Conservation (phyloP, 192 early-diverging fungal genomes). For the Backusella morwellensis region DNA sequence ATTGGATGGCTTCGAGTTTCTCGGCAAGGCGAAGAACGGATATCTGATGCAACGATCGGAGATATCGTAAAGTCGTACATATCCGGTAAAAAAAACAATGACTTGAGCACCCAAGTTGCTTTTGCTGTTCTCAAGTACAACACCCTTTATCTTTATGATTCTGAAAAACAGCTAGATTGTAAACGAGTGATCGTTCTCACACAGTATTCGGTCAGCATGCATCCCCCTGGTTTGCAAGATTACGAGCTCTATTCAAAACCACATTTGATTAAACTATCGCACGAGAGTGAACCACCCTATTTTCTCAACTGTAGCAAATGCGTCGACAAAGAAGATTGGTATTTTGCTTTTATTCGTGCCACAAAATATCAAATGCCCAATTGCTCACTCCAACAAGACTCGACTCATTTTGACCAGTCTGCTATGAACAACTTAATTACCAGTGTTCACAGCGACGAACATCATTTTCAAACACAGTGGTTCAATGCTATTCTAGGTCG, state of each 20-base stretch:
- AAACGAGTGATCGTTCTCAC: slow-evolving; percentile 69
- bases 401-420: slow-evolving; percentile 44
- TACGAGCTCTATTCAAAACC: slow-evolving; percentile 62
- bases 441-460: slow-evolving; percentile 57
- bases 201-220: slow-evolving; percentile 61
- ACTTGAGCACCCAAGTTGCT: slow-evolving; percentile 35
- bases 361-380: slow-evolving; percentile 43
- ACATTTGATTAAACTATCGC: slow-evolving; percentile 51
- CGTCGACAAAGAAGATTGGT: slow-evolving; percentile 88
- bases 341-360: slow-evolving; percentile 78
- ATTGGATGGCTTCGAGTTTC: slow-evolving; percentile 42
- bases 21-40: slow-evolving; percentile 22
- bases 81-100: slow-evolving; percentile 45
- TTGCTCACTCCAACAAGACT: slow-evolving; percentile 22
- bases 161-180: slow-evolving; percentile 73
- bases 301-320: slow-evolving; percentile 53
- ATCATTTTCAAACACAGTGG: slow-evolving; percentile 64
- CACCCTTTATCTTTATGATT: slow-evolving; percentile 82
- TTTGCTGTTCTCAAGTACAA: slow-evolving; percentile 77
- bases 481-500: slow-evolving; percentile 85
- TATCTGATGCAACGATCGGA: slow-evolving; percentile 29
- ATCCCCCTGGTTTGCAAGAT: slow-evolving; percentile 52
- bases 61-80: slow-evolving; percentile 38
- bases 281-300: slow-evolving; percentile 39
- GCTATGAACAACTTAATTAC: slow-evolving; percentile 43